These are phyloP conservation scores for Xylaria telfairii DNA, from an alignment of 495 filamentous ascomycete species.

Conservation along the genomic window DNA sequence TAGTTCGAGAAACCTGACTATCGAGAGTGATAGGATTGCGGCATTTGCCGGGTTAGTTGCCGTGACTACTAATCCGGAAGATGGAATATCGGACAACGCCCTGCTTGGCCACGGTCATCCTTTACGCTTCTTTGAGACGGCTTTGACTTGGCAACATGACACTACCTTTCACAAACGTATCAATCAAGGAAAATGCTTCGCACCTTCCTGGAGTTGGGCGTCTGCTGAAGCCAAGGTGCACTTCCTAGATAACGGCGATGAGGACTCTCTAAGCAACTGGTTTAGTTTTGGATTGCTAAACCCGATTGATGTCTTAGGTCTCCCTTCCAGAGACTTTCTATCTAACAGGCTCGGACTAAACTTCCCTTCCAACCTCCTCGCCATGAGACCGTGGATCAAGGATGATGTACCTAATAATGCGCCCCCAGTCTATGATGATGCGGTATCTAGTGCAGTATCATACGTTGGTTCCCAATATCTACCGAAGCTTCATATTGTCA, in stretches of 20 bases:
- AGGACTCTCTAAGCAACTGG: neutral
- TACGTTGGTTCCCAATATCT: too few species aligned
- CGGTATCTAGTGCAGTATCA: too few species aligned
- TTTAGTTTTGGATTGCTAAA: neutral
- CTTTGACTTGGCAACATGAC: neutral
- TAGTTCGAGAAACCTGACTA: neutral
- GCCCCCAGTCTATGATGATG: too few species aligned
- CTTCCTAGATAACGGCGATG: neutral
- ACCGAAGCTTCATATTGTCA: too few species aligned
- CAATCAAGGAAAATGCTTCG: neutral
- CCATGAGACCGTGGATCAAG: neutral
- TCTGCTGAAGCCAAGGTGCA: neutral
- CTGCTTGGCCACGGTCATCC: neutral
- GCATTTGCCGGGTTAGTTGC: conserved; percentile 5
- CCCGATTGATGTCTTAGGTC: neutral
- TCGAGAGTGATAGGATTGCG: neutral
- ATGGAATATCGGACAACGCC: neutral
- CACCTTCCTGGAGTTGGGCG: neutral
- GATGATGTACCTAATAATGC: too few species aligned
- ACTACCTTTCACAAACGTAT: neutral
- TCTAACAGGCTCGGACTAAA: neutral
- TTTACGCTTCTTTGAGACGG: neutral
- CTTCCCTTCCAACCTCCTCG: neutral
- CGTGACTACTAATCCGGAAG: neutral
- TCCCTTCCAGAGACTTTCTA: neutral